phyloP scores from a whole-genome alignment of 345 rosid genomes.

The Acer campestre region DNA sequence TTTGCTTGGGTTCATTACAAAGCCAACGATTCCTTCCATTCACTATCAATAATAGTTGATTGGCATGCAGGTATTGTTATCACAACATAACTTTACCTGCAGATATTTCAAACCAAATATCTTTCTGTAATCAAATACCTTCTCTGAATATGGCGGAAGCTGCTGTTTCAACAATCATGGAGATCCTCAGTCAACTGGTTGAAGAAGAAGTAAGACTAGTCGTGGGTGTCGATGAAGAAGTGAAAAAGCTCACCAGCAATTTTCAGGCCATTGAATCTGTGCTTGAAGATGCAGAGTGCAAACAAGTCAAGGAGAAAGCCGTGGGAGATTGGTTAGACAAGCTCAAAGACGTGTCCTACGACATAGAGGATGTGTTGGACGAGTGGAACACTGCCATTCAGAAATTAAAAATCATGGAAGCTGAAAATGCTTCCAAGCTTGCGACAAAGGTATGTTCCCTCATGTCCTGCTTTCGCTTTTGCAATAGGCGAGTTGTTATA shows the following conservation, averaged over 20 bases:
- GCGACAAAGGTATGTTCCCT: background rate
- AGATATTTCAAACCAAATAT: background rate
- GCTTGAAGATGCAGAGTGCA: constrained; percentile 2
- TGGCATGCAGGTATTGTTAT: background rate
- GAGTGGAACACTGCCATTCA: background rate
- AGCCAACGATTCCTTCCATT: background rate
- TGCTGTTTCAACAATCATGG: background rate
- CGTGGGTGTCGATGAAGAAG: background rate
- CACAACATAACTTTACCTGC: background rate
- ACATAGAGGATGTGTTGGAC: background rate
- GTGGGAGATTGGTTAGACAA: background rate
- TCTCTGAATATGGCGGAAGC: background rate
- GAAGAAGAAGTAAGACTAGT: background rate
- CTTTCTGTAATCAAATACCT: background rate
- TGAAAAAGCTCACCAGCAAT: background rate
- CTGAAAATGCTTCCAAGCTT: background rate
- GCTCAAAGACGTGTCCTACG: background rate
- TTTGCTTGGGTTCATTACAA: background rate
- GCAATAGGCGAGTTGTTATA: background rate
- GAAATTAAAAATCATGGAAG: background rate
- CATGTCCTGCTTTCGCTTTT: background rate
- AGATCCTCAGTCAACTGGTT: background rate
- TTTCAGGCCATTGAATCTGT: background rate
- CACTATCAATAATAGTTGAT: background rate
- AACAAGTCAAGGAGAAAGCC: background rate